Evolutionary conservation across 768 basidiomycete genomes (phyloP), one percentile per base, ranked within the genome.

Genomic region (Leccinum incarnatum): DNA sequence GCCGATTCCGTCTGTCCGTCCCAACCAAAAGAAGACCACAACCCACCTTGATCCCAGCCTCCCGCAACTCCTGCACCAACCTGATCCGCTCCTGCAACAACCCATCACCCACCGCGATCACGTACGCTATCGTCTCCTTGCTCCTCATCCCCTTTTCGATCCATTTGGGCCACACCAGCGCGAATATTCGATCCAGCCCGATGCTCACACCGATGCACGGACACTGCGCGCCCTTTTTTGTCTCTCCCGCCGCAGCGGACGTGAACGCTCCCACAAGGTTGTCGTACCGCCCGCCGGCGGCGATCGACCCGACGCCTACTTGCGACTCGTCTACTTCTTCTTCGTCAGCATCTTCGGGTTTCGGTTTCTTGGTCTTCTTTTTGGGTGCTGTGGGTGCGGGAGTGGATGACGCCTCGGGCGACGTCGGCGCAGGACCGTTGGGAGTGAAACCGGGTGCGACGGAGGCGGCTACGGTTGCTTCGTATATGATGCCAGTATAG

Each of bases 401-500:
- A 2, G 65, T 23, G 15, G 75, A 61, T 4, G 75, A 32, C 2
- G 74, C 51, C 14, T 67, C 60, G 6, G 61, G 55, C 7, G 74
- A 53, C 12, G 70, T 67, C 4, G 78, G 65, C 12, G 80, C 67
- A 0, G 82, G 78, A 1, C 82, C 81, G 63, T 83, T 79, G 52
- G 83, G 75, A 32, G 77, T 64, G 76, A 93, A 86, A 3, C 86
- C 87, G 0, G 96, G 95, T 2, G 96, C 95, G 0, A 95, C 95
- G 9, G 95, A 98, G 1, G 88, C 92, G 68, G 93, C 94, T 42
- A 94, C 91, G 61, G 91, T 84, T 46, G 93, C 97, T 75, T 99
- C 96, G 75, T 96, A 98, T 71, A 98, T 98, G 67, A 99, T 88
- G 17, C 97, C 97, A 2, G 96, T 99, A 75, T 99, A 98, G 75